Evolutionary conservation across 2,329 filamentous ascomycete species (phyloP), one percentile per base, ranked within the genome.

Genomic region (Fusarium paranaense): DNA sequence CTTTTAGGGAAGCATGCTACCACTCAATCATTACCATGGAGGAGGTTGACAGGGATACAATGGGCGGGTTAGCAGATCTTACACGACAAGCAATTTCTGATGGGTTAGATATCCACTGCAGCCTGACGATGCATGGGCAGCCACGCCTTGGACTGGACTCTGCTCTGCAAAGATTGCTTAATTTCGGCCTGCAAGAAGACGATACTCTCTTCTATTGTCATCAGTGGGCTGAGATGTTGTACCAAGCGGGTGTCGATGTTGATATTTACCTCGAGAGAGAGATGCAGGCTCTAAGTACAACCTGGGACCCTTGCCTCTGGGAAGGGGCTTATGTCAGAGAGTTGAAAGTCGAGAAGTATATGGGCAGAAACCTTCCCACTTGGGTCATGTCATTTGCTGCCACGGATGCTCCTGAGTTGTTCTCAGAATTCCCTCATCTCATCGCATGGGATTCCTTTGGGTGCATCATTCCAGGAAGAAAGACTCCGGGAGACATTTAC

Each of bases 391-490:
- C 62, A 3, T 35, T 33, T 11, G 25, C 30, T 20, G 10, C 27
- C 18, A 45, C 62, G 8, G 40, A 32, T 27, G 40, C 52, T 11
- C 62, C 62, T 10, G 62, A 64, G 40, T 54, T 64, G 4, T 58
- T 38, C 20, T 33, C 40, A 18, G 38, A 45, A 16, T 58, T 47
- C 14, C 62, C 60, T 3, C 60, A 18, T 8, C 30, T 62, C 10
- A 2, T 9, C n/a, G 5, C 22, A 14, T n/a, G 7, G 6, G 7
- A 30, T 13, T n/a, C 32, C 9, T n/a, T 52, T n/a, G 45, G 60
- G 18, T 1, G 22, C 33, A 62, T 61, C 37, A 14, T 42, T 42
- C 57, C 22, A 6, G 16, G 57, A 8, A 20, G 11, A 18, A 9
- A 22, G 4, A 10, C 1, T 16, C 2, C n/a, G 1, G 52, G 20